Evolutionary conservation across 768 basidiomycete species (phyloP).

Genomic region (Leccinellum luteum): DNA sequence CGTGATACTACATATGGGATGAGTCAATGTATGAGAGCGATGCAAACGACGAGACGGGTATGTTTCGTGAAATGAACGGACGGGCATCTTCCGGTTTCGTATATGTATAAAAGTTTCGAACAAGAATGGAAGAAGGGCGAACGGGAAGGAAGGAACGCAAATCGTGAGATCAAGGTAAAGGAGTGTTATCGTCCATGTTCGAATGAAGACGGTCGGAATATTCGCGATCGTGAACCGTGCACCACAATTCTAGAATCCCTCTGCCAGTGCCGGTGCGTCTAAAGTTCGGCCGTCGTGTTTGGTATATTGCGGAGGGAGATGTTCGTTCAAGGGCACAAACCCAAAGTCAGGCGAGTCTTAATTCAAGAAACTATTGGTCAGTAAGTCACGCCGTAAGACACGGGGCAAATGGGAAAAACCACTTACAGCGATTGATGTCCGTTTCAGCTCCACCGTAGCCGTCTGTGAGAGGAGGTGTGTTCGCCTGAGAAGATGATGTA

Average conservation of each 20-base stretch:
- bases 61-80: constrained; percentile 36
- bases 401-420: constrained; percentile 18
- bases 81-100: constrained; percentile 36
- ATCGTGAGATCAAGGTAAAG: constrained; percentile 32
- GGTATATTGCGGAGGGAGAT: constrained; percentile 62
- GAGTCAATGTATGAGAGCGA: constrained; percentile 36
- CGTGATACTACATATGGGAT: constrained; percentile 38
- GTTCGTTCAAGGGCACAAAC: constrained; percentile 79
- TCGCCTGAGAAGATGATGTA: constrained; percentile 76
- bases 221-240: constrained; percentile 23
- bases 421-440: constrained; percentile 85
- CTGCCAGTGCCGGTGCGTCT: constrained; percentile 24
- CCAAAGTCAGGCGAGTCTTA: constrained; percentile 82
- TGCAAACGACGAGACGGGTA: constrained; percentile 35
- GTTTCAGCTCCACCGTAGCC: constrained; percentile 63
- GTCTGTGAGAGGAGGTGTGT: constrained; percentile 70
- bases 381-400: constrained; percentile 42
- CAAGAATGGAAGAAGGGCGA: constrained; percentile 22
- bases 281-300: constrained; percentile 54
- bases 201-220: constrained; percentile 31
- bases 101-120: constrained; percentile 25
- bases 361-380: constrained; percentile 43
- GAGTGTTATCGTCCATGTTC: constrained; percentile 32
- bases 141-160: constrained; percentile 30
- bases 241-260: constrained; percentile 31